phyloP scores from a whole-genome alignment of 176 grass and related monocot species.

The Musa troglodytarum region DNA sequence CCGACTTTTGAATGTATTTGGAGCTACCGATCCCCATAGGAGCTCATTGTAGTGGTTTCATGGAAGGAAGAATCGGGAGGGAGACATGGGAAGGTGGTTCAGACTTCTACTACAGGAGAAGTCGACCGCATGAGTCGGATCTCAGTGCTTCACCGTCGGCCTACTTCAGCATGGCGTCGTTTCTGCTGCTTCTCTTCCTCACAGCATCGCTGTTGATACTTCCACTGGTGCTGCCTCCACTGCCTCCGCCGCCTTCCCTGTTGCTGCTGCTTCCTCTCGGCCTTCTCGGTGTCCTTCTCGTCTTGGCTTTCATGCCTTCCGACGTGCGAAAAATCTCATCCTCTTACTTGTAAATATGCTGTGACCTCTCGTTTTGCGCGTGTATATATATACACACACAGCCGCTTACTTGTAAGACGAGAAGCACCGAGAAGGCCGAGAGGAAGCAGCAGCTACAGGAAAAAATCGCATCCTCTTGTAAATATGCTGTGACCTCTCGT shows the following conservation, averaged over 20 bases:
- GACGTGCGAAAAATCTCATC: constrained; percentile 37
- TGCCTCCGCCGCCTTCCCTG: constrained; percentile 59
- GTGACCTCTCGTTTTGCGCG: neutral
- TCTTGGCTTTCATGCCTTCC: constrained; percentile 56
- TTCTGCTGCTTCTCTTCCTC: constrained; percentile 39
- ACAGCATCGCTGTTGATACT: constrained; percentile 48
- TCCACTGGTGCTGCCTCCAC: constrained; percentile 53
- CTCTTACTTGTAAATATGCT: constrained; percentile 41
- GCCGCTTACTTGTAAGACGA: too few species aligned
- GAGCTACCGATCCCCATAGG: neutral
- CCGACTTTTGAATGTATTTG: neutral
- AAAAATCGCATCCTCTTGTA: too few species aligned
- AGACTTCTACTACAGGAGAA: neutral
- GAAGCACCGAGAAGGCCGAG: too few species aligned
- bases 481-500: too few species aligned
- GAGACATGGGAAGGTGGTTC: neutral
- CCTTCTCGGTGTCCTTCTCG: constrained; percentile 45
- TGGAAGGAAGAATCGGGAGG: neutral
- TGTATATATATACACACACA: too few species aligned
- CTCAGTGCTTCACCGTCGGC: neutral
- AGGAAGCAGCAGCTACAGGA: too few species aligned
- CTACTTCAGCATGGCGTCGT: constrained; percentile 42
- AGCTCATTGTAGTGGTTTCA: neutral
- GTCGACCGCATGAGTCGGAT: neutral
- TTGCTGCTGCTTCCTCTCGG: constrained; percentile 48